A percentile compares a stretch with the other conserved stretches of the same genome.
phyloP scores from a whole-genome alignment of 352 stramenopile genomes.

The Globisporangium echinulatum region DNA sequence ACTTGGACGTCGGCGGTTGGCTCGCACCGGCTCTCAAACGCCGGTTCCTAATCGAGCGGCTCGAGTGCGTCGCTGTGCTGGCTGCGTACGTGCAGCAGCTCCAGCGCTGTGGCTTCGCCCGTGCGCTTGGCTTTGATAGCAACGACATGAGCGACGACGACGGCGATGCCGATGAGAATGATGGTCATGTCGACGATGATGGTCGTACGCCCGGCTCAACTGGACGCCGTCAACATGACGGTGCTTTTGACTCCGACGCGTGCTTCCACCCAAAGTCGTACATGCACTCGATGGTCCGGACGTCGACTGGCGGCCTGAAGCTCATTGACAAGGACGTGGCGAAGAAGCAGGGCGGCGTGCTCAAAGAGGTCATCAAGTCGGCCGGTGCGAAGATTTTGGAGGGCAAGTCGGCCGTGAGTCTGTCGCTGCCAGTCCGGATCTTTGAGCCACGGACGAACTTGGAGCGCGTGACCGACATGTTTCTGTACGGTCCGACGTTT shows the following conservation, averaged over 20 bases:
- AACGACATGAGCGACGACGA: slow-evolving; percentile 33
- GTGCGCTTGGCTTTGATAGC: slow-evolving; percentile 28
- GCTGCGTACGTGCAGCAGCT: slow-evolving; percentile 59
- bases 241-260: too few species aligned
- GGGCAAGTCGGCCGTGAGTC: slow-evolving; percentile 68
- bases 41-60: slow-evolving; percentile 46
- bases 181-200: slow-evolving; percentile 13
- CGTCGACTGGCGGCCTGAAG: slow-evolving; percentile 70
- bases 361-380: slow-evolving; percentile 84
- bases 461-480: slow-evolving; percentile 73
- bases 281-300: slow-evolving; percentile 73
- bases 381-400: slow-evolving; percentile 60
- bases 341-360: slow-evolving; percentile 79
- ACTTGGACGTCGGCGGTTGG: slow-evolving; percentile 55
- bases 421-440: slow-evolving; percentile 80
- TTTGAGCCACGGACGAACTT: slow-evolving; percentile 82
- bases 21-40: slow-evolving; percentile 35
- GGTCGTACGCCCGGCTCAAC: too few species aligned
- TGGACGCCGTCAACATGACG: too few species aligned
- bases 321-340: slow-evolving; percentile 80
- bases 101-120: slow-evolving; percentile 40
- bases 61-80: slow-evolving; percentile 58
- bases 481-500: slow-evolving; percentile 76
- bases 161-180: slow-evolving; percentile 18
- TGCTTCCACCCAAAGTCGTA: slow-evolving; percentile 71